Evolutionary conservation across 75 land plant genomes (phyloP), one percentile per base, ranked within the genome.

Genomic region (Gnetum montanum): DNA sequence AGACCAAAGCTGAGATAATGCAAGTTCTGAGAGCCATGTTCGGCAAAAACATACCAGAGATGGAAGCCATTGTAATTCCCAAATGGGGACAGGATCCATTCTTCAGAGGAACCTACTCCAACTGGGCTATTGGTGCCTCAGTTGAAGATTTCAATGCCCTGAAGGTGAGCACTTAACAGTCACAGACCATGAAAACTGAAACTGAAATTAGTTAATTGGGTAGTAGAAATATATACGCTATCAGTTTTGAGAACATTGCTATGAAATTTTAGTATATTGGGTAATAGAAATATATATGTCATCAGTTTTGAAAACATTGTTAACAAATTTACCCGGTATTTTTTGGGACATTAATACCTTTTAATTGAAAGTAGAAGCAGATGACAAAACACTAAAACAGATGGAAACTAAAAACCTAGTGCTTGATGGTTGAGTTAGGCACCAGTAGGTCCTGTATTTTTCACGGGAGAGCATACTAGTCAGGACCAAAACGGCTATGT

Each of bases 401-500:
- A 15, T 41, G 16, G 16, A 15, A 15, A 41, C 16, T 13, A 41
- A 18, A 15, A 41, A 15, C 43, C 43, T 15, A 41, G 16, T 41
- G n/a, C 16, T 15, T 15, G 16, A 41, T 1, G 13, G 3, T 15
- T 41, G 0, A 41, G 13, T 41, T 41, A 82, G 85, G 85, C 83
- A 22, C 85, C 85, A 7, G 67, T 82, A 25, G 71, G 70, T 28
- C 36, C 53, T 7, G 46, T 83, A 7, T 83, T 75, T 49, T 82
- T 82, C 60, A 66, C 72, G 3, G 84, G 86, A 11, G 86, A 82
- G 53, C 84, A 82, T 44, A 75, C 86, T 3, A 75, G 77, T 26
- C 61, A 43, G 38, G 24, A 60, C 3, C 80, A 67, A 66, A 80
- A 80, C 49, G 86, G 85, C 36, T 83, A 80, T 48, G 86, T 83